Percentiles rank a stretch among this genome's conserved stretches.
Evolutionary conservation across 2,329 filamentous ascomycete species (phyloP).

Genomic region (Blastomyces silverae): DNA sequence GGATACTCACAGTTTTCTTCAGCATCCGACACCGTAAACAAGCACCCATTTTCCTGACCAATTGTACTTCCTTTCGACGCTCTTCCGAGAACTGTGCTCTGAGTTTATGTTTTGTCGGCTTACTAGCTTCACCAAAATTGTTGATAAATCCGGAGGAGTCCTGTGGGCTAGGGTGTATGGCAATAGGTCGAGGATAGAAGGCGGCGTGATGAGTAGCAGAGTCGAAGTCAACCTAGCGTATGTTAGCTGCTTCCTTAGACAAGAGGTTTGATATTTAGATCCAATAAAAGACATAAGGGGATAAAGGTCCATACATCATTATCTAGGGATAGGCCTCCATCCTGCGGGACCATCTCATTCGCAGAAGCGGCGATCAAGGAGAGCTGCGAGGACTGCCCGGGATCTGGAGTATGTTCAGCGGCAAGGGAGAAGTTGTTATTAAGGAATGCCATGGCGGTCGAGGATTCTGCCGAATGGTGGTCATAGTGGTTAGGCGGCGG

Average conservation of each 20-base stretch:
- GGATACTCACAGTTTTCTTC: constrained; percentile 48
- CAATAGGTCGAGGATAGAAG: constrained; percentile 38
- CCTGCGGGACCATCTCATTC: constrained; percentile 41
- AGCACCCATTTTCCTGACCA: constrained; percentile 54
- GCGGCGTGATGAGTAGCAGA: constrained; percentile 36
- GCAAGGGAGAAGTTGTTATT: constrained; percentile 31
- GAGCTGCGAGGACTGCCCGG: constrained; percentile 38
- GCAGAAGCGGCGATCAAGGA: constrained; percentile 44
- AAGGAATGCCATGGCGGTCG: constrained; percentile 31
- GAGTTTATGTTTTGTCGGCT: constrained; percentile 42
- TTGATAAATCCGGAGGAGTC: constrained; percentile 36
- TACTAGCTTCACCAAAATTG: constrained; percentile 36
- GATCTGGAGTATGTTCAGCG: constrained; percentile 33
- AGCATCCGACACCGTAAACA: constrained; percentile 59
- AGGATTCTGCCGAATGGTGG: constrained; percentile 13
- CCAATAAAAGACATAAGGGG: constrained; percentile 21
- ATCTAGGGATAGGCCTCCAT: constrained; percentile 30
- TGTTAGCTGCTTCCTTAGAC: constrained; percentile 15
- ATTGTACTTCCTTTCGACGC: constrained; percentile 53
- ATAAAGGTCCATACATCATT: constrained; percentile 26
- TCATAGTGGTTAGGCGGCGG: constrained; percentile 2
- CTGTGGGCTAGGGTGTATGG: constrained; percentile 38
- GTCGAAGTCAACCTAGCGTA: constrained; percentile 37
- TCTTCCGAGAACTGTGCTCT: constrained; percentile 52
- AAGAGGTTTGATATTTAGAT: background rate